phyloP scores from a whole-genome alignment of 2,329 filamentous ascomycete genomes.

The Blumeria graminis region DNA sequence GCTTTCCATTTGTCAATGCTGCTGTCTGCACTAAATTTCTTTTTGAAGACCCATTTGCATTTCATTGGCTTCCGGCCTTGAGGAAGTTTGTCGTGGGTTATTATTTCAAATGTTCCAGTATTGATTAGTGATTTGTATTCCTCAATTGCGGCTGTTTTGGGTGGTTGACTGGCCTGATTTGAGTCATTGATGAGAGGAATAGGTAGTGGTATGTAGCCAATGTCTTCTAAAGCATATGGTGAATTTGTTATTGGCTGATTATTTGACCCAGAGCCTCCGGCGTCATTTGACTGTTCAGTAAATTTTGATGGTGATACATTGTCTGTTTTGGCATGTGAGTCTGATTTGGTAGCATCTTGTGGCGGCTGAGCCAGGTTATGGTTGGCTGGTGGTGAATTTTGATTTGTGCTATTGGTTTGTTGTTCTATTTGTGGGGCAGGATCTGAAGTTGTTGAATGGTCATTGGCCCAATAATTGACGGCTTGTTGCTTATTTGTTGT shows the following conservation, averaged over 20 bases:
- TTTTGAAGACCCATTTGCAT: neutral
- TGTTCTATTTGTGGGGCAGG: neutral
- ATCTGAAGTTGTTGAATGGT: neutral
- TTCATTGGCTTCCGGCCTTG: neutral
- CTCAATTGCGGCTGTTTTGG: neutral
- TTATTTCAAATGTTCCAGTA: neutral
- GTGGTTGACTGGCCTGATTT: neutral
- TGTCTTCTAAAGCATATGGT: neutral
- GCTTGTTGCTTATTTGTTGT: neutral
- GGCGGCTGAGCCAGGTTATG: neutral
- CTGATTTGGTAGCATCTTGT: neutral
- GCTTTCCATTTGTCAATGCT: neutral
- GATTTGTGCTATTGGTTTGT: neutral
- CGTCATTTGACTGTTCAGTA: neutral
- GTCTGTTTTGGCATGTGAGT: too few relatives aligned
- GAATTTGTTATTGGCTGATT: neutral
- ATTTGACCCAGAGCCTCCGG: neutral
- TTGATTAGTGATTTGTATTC: neutral
- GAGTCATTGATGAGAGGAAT: neutral
- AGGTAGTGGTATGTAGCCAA: neutral
- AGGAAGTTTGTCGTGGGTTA: neutral
- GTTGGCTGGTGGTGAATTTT: neutral
- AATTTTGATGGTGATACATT: neutral
- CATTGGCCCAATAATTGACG: neutral
- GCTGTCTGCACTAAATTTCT: neutral